Evolutionary conservation across 2,329 filamentous ascomycete species (phyloP).

Genomic region (Cryphonectria japonica): DNA sequence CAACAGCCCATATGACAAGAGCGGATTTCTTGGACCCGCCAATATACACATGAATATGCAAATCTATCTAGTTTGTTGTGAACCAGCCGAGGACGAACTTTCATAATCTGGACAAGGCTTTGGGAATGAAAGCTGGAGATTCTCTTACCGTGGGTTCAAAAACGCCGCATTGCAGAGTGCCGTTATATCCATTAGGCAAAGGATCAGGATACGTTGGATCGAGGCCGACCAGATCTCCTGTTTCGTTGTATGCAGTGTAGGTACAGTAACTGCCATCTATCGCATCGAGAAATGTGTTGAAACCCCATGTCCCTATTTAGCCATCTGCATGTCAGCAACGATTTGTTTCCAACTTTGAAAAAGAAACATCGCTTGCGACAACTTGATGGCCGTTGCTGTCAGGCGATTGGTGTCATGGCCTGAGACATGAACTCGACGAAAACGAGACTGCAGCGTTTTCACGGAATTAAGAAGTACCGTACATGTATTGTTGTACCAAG

Average conservation of each 20-base stretch:
- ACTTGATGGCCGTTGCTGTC: background rate
- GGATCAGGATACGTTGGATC: conserved; percentile 55
- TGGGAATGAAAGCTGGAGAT: no score
- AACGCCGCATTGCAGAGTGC: conserved; percentile 41
- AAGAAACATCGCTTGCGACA: no score
- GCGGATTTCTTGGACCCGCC: background rate
- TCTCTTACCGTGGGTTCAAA: conserved; percentile 47
- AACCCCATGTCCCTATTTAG: conserved; percentile 19
- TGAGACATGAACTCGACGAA: no score
- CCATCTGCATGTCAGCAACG: background rate
- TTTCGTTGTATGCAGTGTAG: conserved; percentile 50
- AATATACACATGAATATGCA: background rate
- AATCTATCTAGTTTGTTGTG: background rate
- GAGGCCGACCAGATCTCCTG: conserved; percentile 44
- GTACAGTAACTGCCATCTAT: conserved; percentile 56
- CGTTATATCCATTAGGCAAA: conserved; percentile 50
- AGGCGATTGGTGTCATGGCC: background rate
- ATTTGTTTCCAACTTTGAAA: background rate
- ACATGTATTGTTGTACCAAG: conserved; percentile 24
- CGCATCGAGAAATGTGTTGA: conserved; percentile 43
- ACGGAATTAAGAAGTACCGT: background rate
- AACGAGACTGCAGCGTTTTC: background rate
- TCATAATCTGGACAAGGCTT: background rate
- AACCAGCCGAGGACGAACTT: background rate
- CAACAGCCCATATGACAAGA: no score